These are phyloP conservation scores for Annona cherimola DNA, from an alignment of 164 flowering plant species.

Conservation along the genomic window DNA sequence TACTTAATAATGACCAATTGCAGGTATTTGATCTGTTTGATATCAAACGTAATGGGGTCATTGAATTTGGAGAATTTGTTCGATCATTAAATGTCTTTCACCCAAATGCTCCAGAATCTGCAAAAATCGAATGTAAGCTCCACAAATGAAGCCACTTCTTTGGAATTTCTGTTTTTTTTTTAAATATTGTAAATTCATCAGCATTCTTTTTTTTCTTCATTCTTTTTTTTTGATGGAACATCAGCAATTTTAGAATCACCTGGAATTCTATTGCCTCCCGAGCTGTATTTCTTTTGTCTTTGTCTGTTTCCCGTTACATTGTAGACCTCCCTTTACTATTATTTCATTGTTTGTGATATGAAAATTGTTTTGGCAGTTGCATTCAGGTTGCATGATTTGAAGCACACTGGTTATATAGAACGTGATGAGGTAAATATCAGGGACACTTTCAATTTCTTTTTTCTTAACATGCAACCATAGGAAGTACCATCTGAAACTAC, in stretches of 20 bases:
- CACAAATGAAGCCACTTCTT: no score
- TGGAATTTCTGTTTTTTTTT: no score
- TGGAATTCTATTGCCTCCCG: neutral
- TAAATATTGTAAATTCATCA: no score
- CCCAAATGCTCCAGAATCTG: constrained; percentile 57
- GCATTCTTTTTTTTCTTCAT: neutral
- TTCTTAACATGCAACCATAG: neutral
- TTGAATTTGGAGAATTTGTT: constrained; percentile 88
- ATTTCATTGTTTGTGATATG: neutral
- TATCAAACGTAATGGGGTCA: constrained; percentile 77
- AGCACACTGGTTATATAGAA: constrained; percentile 75
- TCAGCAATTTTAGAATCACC: neutral
- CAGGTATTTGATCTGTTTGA: constrained; percentile 84
- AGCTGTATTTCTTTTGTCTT: neutral
- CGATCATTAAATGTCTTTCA: constrained; percentile 72
- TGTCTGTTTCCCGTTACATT: neutral
- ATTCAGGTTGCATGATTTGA: constrained; percentile 66
- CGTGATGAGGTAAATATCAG: constrained; percentile 54
- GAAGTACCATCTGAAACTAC: neutral
- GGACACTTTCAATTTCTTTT: neutral
- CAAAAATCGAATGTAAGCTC: constrained; percentile 60
- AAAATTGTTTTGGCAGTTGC: constrained; percentile 48
- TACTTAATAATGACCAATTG: constrained; percentile 1
- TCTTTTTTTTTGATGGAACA: neutral
- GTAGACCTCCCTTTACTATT: neutral